A percentile compares a stretch with the other conserved stretches of the same genome.
Conservation (phyloP, 148 eudicot genomes). For the Selenicereus undatus region DNA sequence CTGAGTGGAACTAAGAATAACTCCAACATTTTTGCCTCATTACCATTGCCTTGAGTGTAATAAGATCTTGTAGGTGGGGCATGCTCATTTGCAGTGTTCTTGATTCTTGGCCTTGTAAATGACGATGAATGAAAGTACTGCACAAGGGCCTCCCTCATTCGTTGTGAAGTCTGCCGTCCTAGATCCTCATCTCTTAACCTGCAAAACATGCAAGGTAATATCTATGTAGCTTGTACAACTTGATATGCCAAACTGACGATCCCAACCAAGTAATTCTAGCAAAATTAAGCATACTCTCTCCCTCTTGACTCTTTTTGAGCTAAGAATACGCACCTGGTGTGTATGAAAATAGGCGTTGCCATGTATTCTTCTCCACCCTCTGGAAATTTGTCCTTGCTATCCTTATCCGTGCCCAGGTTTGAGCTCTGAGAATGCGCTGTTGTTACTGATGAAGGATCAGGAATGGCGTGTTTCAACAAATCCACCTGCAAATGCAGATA, state of each 20-base stretch:
- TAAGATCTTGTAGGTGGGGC: conserved; percentile 14
- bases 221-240: not conserved
- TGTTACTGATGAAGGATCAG: conserved; percentile 75
- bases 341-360: conserved; percentile 79
- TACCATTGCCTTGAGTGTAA: conserved; percentile 14
- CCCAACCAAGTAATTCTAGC: not conserved
- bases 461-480: conserved; percentile 80
- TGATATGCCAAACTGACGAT: not conserved
- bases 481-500: conserved; percentile 62
- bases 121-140: conserved; percentile 64
- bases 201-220: conserved; percentile 18
- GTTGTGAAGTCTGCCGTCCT: conserved; percentile 36
- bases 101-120: conserved; percentile 39
- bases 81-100: conserved; percentile 29
- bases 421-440: conserved; percentile 57
- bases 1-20: conserved; percentile 56
- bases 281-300: not conserved
- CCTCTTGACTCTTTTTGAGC: not conserved
- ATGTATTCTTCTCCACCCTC: conserved; percentile 73
- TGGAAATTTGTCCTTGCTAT: conserved; percentile 54
- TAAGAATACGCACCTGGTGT: conserved; percentile 56
- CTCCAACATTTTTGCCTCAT: conserved; percentile 32
- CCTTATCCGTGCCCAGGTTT: conserved; percentile 57
- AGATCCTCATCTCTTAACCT: conserved; percentile 69
- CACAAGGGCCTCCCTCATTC: conserved; percentile 50